A percentile compares a stretch with the other conserved stretches of the same genome.
These are phyloP conservation scores for Hansenula sp. DNA, from an alignment of 1,139 yeast genomes.

Conservation along the genomic window DNA sequence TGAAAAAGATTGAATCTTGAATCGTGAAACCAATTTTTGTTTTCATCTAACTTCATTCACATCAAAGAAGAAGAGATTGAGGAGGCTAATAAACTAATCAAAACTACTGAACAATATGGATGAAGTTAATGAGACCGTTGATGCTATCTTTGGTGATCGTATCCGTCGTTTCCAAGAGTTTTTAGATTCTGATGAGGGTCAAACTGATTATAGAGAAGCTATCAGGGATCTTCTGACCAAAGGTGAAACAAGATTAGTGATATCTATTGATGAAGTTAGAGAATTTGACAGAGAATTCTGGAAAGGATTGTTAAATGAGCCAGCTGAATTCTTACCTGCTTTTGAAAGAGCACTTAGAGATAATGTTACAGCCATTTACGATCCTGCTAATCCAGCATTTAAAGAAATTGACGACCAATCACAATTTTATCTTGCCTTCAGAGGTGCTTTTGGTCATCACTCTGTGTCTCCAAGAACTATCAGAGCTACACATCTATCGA, in stretches of 20 bases:
- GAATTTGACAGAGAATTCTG: slow-evolving; percentile 81
- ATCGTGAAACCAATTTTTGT: not conserved
- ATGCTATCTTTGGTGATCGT: slow-evolving; percentile 65
- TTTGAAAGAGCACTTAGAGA: slow-evolving; percentile 86
- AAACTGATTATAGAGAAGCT: slow-evolving; percentile 61
- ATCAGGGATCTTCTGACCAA: slow-evolving; percentile 69
- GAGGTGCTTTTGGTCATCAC: slow-evolving; percentile 90
- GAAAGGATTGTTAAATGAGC: slow-evolving; percentile 69
- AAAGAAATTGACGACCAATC: slow-evolving; percentile 56
- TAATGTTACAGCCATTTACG: slow-evolving; percentile 65
- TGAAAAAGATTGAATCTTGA: too few relatives aligned
- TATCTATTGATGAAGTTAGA: slow-evolving; percentile 83
- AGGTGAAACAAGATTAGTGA: slow-evolving; percentile 62
- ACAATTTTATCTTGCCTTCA: slow-evolving; percentile 74
- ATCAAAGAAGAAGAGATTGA: not conserved
- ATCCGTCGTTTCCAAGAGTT: slow-evolving; percentile 88
- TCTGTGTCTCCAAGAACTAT: slow-evolving; percentile 86
- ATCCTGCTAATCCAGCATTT: slow-evolving; percentile 48
- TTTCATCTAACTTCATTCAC: too few relatives aligned
- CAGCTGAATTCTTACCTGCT: slow-evolving; percentile 87
- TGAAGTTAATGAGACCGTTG: slow-evolving; percentile 28
- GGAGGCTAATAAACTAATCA: too few relatives aligned
- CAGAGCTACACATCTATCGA: slow-evolving; percentile 70
- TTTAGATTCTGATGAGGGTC: slow-evolving; percentile 51
- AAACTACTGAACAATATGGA: slow-evolving; percentile 14